Evolutionary conservation across 176 grass and related monocot genomes (phyloP).

Genomic region (Hordeum vulgare): DNA sequence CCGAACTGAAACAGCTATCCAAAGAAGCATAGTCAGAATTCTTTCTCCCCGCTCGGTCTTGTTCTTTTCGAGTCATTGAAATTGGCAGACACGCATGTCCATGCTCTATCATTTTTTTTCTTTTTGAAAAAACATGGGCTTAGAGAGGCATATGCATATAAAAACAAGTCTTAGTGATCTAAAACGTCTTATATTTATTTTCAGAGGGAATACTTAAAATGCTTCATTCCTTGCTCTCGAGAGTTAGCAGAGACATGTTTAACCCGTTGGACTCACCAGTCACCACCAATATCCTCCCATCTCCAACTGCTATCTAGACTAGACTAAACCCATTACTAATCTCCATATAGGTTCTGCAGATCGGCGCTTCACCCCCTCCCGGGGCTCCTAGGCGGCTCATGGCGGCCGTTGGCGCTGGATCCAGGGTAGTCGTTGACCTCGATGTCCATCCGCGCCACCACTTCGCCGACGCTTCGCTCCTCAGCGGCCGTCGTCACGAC

Average conservation of each 20-base stretch:
- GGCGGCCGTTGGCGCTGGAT: conserved; percentile 71
- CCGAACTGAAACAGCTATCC: too few species aligned
- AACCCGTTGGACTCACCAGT: too few species aligned
- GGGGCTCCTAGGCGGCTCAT: conserved; percentile 60
- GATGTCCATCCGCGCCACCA: conserved; percentile 52
- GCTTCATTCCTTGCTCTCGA: too few species aligned
- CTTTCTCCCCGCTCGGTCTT: not conserved
- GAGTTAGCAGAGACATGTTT: too few species aligned
- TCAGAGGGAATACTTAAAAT: not conserved
- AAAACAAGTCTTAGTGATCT: too few species aligned
- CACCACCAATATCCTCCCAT: too few species aligned
- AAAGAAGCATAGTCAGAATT: not conserved
- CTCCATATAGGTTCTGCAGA: not conserved
- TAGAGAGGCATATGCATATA: not conserved
- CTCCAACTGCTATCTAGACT: not conserved
- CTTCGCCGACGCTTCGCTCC: conserved; percentile 18
- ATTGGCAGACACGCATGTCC: not conserved
- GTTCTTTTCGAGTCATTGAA: not conserved
- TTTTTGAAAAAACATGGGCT: too few species aligned
- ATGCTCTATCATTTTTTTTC: not conserved
- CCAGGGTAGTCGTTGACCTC: conserved; percentile 80
- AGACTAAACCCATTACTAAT: not conserved
- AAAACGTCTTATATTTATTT: too few species aligned
- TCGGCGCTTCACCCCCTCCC: conserved; percentile 36
- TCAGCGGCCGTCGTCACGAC: not conserved